Percentiles rank a stretch among this genome's conserved stretches.
Evolutionary conservation across 2,329 filamentous ascomycete species (phyloP).

Genomic region (Cercospora zeina): DNA sequence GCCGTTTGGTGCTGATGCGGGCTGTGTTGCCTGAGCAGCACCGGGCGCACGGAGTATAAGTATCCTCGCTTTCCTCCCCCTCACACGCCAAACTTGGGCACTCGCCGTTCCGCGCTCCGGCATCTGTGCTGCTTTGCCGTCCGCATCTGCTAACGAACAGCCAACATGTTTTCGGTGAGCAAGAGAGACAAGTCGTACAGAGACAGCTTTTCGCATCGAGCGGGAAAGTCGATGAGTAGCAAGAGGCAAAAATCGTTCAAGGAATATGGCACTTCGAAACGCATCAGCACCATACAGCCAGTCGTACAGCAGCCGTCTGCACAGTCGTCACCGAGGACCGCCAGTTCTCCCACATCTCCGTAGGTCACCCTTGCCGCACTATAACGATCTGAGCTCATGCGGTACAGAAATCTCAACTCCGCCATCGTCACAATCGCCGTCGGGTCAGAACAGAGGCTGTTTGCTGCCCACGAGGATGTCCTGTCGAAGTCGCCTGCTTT

Average conservation of each 20-base stretch:
- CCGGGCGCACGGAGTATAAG: slow-evolving; percentile 28
- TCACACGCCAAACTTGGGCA: slow-evolving; percentile 20
- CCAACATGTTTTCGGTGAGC: slow-evolving; percentile 36
- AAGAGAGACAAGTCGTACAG: slow-evolving; percentile 37
- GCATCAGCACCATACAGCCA: slow-evolving; percentile 33
- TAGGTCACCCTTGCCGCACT: slow-evolving; percentile 25
- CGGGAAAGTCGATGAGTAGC: slow-evolving; percentile 38
- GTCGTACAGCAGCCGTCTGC: slow-evolving; percentile 27
- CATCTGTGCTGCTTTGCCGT: not conserved
- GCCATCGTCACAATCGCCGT: slow-evolving; percentile 86
- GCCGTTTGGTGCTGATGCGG: slow-evolving; percentile 20
- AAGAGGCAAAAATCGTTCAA: slow-evolving; percentile 42
- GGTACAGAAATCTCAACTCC: slow-evolving; percentile 41
- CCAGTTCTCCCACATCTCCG: slow-evolving; percentile 38
- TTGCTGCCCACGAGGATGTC: slow-evolving; percentile 87
- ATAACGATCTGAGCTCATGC: slow-evolving; percentile 10
- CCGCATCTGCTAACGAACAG: not conserved
- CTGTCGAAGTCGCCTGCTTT: slow-evolving; percentile 80
- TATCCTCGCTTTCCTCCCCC: slow-evolving; percentile 27
- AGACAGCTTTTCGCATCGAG: slow-evolving; percentile 40
- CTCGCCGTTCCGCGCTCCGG: slow-evolving; percentile 10
- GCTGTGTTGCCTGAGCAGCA: slow-evolving; percentile 28
- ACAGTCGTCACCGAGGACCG: slow-evolving; percentile 36
- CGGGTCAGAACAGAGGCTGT: slow-evolving; percentile 69
- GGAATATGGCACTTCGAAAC: slow-evolving; percentile 34